Base-by-base conservation (phyloP, 768 basidiomycete genomes). In the Dictyophora rubrovolvata region DNA sequence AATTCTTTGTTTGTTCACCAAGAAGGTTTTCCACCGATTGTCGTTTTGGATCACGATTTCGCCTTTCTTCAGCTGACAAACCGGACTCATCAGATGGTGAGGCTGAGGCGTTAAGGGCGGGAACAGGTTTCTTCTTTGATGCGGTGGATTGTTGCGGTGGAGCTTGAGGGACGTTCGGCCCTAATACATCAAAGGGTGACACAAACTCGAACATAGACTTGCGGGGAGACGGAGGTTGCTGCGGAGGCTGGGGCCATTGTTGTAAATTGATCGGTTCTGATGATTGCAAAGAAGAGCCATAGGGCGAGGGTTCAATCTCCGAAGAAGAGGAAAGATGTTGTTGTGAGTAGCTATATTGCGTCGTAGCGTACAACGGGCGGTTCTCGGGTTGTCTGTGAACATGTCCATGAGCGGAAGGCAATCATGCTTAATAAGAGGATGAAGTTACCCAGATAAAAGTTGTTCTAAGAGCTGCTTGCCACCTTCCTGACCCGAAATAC, bases 161-260 rank as follows among this genome's bases (percentile, higher is more conserved):
- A 69, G 17, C 76, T 57, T 47, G 69, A 67, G 0, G 67, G 35
- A 79, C 67, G n/a, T 77, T 72, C 8, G 82, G 63, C n/a, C 71
- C 77, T 50, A 92, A 77, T 22, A 87, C 89, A 64, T 93, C 89
- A 64, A 92, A 91, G 1, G 90, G 85, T 53, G 88, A 89, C 53
- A 86, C 78, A 61, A 88, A 92, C 42, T 91, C 88, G 64, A 93
- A 93, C 79, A 90, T 82, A 53, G 87, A 86, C 69, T 86, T 85
- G 65, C 83, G 85, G 21, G 85, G 79, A 47, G 86, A 84, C 33
- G 87, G 80, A 0, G 85, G 82, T 2, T 79, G 68, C 12, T 68
- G 68, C n/a, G 70, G 66, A 14, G 56, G 37, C 46, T 62, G 65
- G 22, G 60, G 37, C 53, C 60, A 55, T 61, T 59, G 61, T 33